Evolutionary conservation across 2,329 filamentous ascomycete species (phyloP).

Genomic region (Teratosphaeria pseudoeucalypti): DNA sequence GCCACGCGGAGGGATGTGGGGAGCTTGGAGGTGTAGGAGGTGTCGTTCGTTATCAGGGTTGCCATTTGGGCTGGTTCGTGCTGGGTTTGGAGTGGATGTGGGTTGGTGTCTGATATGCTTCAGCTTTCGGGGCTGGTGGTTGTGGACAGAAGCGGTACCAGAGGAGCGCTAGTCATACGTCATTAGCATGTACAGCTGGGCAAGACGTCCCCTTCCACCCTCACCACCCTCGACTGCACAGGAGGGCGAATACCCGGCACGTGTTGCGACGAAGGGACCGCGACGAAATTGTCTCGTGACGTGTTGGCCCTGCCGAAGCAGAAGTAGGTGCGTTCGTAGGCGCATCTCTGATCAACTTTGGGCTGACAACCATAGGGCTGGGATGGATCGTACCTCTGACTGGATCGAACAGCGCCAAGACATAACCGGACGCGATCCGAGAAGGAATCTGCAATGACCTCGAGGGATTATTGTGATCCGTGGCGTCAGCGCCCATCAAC

Average conservation of each 20-base stretch:
- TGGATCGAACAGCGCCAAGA: not conserved
- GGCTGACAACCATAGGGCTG: no score
- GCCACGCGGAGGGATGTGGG: conserved; percentile 31
- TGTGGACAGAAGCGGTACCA: not conserved
- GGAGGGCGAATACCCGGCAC: no score
- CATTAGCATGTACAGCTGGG: not conserved
- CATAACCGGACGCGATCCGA: not conserved
- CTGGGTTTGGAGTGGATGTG: not conserved
- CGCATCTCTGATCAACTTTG: not conserved
- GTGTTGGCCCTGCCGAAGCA: not conserved
- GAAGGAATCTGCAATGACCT: not conserved
- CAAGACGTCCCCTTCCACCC: no score
- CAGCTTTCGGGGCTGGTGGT: not conserved
- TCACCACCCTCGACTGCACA: no score
- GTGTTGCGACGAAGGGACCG: no score
- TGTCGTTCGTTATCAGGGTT: not conserved
- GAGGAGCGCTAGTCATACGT: not conserved
- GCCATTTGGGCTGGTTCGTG: not conserved
- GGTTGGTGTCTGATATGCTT: not conserved
- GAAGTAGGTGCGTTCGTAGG: not conserved
- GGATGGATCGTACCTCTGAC: no score
- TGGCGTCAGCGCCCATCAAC: not conserved
- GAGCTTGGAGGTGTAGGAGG: not conserved
- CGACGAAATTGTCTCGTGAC: no score
- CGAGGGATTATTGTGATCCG: not conserved